phyloP scores from a whole-genome alignment of 2,329 filamentous ascomycete species.

The Colletotrichum sp. region DNA sequence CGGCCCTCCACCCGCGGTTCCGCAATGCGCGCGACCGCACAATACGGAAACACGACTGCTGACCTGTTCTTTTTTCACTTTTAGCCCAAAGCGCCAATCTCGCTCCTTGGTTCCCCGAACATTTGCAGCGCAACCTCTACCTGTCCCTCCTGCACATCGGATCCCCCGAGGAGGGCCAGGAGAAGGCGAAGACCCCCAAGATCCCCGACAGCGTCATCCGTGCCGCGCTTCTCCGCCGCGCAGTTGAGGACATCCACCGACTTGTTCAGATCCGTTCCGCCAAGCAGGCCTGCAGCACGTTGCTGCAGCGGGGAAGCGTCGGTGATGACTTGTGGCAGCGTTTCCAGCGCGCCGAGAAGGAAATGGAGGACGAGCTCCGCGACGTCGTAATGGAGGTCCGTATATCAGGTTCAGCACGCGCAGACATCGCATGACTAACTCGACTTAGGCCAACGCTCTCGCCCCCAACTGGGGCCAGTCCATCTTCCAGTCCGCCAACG shows the following conservation, averaged over 20 bases:
- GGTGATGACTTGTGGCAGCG: conserved; percentile 96
- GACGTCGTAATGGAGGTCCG: conserved; percentile 92
- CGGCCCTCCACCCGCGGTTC: background rate
- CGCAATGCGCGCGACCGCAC: background rate
- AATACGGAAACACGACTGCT: background rate
- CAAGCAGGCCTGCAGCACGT: conserved; percentile 83
- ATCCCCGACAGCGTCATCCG: conserved; percentile 86
- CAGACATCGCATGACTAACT: background rate
- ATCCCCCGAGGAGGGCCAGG: conserved; percentile 61
- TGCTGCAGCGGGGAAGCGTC: conserved; percentile 89
- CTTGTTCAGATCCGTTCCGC: conserved; percentile 87
- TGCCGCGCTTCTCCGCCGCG: conserved; percentile 86
- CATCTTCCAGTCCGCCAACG: conserved; percentile 97
- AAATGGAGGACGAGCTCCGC: conserved; percentile 94
- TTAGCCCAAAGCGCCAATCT: conserved; percentile 81
- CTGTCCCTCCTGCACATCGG: conserved; percentile 86
- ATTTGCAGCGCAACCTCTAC: conserved; percentile 94
- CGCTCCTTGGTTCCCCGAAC: conserved; percentile 91
- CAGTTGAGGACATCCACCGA: conserved; percentile 90
- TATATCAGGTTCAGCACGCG: background rate
- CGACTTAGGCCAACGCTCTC: conserved; percentile 82
- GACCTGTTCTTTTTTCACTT: conserved; percentile 17
- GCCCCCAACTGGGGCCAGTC: conserved; percentile 87
- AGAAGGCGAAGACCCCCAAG: conserved; percentile 74
- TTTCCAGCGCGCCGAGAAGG: conserved; percentile 90